Conservation (phyloP, 192 early-diverging fungal genomes). For the Podila verticillata region DNA sequence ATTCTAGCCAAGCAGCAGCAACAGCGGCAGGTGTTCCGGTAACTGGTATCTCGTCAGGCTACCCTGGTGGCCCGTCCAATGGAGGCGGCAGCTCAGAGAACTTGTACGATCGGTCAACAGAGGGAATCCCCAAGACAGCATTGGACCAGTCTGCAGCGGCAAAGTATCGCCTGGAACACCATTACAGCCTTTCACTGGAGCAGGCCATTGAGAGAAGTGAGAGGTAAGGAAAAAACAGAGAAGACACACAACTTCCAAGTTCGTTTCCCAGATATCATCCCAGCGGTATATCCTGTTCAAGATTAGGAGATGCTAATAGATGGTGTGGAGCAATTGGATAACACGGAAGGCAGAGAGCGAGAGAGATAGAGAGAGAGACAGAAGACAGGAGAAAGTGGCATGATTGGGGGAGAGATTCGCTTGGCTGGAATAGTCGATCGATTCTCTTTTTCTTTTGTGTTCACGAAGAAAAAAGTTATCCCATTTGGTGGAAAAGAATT, state of each 20-base stretch:
- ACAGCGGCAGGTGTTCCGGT: neutral
- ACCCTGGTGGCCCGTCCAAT: neutral
- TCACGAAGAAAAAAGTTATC: too few species aligned
- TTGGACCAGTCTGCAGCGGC: slow-evolving; percentile 90
- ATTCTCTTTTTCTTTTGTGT: too few species aligned
- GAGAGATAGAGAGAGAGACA: neutral
- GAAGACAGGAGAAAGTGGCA: neutral
- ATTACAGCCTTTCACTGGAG: slow-evolving; percentile 88
- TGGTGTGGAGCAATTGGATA: too few species aligned
- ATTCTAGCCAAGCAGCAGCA: neutral
- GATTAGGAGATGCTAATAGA: too few species aligned
- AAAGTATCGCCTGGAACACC: slow-evolving; percentile 92
- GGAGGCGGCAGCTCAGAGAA: slow-evolving; percentile 41
- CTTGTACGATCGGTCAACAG: slow-evolving; percentile 71
- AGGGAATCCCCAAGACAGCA: slow-evolving; percentile 79
- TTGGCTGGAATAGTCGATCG: too few species aligned
- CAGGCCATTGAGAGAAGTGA: slow-evolving; percentile 90
- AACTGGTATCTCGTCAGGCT: neutral
- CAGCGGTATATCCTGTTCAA: neutral
- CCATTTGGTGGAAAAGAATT: too few species aligned
- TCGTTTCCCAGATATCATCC: neutral
- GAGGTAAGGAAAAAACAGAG: slow-evolving; percentile 50
- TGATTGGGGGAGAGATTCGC: too few species aligned
- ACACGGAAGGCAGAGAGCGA: neutral
- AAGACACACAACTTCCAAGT: too few species aligned